phyloP scores from a whole-genome alignment of 2,329 filamentous ascomycete genomes.

The Aspergillus texensis region DNA sequence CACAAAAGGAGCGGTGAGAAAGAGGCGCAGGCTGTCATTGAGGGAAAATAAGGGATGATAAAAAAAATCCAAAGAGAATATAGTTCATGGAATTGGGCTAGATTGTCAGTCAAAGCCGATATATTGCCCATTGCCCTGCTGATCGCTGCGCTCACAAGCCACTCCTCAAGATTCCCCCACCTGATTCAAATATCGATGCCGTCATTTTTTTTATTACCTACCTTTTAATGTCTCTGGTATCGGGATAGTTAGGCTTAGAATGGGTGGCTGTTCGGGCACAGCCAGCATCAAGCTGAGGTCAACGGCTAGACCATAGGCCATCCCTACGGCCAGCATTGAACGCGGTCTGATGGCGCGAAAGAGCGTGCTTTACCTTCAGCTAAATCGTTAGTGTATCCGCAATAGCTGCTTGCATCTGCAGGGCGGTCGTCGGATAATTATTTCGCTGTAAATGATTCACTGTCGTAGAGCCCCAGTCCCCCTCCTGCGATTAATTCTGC shows the following conservation, averaged over 20 bases:
- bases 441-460: background rate
- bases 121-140: conserved; percentile 4
- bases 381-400: conserved; percentile 1
- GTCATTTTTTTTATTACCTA: background rate
- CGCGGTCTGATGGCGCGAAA: background rate
- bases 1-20: conserved; percentile 5
- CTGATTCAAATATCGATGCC: background rate
- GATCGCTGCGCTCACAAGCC: conserved; percentile 3
- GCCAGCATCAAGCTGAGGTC: conserved; percentile 8
- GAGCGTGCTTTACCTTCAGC: background rate
- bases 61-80: background rate
- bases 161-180: background rate
- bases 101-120: background rate
- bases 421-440: background rate
- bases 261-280: background rate
- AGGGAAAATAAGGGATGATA: background rate
- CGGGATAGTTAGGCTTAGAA: background rate
- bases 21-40: background rate
- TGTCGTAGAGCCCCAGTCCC: background rate
- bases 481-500: background rate
- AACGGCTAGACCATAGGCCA: conserved; percentile 2
- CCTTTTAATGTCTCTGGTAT: background rate
- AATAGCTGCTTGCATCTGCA: background rate
- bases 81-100: background rate
- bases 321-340: background rate